A percentile compares a stretch with the other conserved stretches of the same genome.
Conservation (phyloP, 805 yeast species). For the Ogataea neopini region DNA sequence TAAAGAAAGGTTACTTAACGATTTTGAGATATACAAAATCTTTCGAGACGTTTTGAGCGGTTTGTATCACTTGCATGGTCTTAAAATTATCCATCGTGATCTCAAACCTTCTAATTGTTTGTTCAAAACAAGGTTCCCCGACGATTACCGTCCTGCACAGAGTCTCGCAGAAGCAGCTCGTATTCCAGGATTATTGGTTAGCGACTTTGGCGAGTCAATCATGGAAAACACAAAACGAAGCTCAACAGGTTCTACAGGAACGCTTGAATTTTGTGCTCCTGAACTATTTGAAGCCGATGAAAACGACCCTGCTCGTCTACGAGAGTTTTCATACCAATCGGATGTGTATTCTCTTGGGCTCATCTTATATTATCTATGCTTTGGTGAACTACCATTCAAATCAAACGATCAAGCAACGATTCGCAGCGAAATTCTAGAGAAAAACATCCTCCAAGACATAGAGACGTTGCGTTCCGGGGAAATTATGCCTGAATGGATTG, state of each 20-base stretch:
- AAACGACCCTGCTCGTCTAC: slow-evolving; percentile 36
- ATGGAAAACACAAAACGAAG: slow-evolving; percentile 62
- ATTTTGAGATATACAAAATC: slow-evolving; percentile 65
- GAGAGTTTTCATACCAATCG: slow-evolving; percentile 67
- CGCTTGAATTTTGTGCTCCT: slow-evolving; percentile 86
- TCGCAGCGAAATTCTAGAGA: slow-evolving; percentile 26
- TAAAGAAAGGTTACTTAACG: slow-evolving; percentile 38
- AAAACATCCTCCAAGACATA: slow-evolving; percentile 25
- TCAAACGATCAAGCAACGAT: slow-evolving; percentile 27
- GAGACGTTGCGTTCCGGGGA: slow-evolving; percentile 16
- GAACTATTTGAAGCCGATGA: slow-evolving; percentile 52
- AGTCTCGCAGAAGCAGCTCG: slow-evolving; percentile 25
- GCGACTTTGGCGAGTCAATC: slow-evolving; percentile 90
- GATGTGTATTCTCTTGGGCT: slow-evolving; percentile 85
- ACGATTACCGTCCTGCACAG: slow-evolving; percentile 26
- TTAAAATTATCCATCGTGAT: slow-evolving; percentile 84
- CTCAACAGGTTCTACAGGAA: slow-evolving; percentile 85
- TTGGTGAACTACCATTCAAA: slow-evolving; percentile 66
- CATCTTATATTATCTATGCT: slow-evolving; percentile 75
- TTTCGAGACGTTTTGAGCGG: slow-evolving; percentile 71
- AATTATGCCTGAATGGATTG: slow-evolving; percentile 38
- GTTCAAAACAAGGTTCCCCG: slow-evolving; percentile 41
- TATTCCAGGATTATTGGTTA: slow-evolving; percentile 72
- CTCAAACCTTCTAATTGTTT: slow-evolving; percentile 88
- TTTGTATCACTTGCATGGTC: slow-evolving; percentile 66